A percentile compares a stretch with the other conserved stretches of the same genome.
Conservation (phyloP, 2,329 filamentous ascomycete genomes). For the Helotiales sp. region DNA sequence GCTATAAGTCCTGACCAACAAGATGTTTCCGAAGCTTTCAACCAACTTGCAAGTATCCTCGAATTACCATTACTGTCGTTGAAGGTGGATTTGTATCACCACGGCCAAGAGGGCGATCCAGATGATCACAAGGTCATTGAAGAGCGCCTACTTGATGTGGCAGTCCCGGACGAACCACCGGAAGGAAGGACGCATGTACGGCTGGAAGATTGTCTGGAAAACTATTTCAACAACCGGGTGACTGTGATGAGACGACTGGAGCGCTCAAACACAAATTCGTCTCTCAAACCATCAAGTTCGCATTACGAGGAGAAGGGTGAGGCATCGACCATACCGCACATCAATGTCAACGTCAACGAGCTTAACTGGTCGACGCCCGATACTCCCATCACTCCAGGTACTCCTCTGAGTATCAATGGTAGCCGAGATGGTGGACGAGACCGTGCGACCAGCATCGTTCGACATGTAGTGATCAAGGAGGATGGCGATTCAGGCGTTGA, state of each 20-base stretch:
- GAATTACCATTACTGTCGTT: slow-evolving; percentile 86
- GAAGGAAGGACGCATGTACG: slow-evolving; percentile 70
- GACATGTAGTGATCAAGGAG: slow-evolving; percentile 43
- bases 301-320: slow-evolving; percentile 30
- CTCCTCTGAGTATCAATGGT: slow-evolving; percentile 35
- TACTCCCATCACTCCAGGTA: slow-evolving; percentile 32
- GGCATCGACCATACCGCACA: slow-evolving; percentile 25
- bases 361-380: slow-evolving; percentile 33
- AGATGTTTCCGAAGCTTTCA: slow-evolving; percentile 94
- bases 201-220: slow-evolving; percentile 88
- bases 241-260: slow-evolving; percentile 82
- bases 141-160: slow-evolving; percentile 87
- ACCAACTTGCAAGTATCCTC: slow-evolving; percentile 89
- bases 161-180: slow-evolving; percentile 74
- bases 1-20: slow-evolving; percentile 81
- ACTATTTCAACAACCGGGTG: slow-evolving; percentile 87
- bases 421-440: slow-evolving; percentile 20
- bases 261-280: slow-evolving; percentile 60
- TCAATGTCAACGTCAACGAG: slow-evolving; percentile 35
- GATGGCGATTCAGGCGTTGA: slow-evolving; percentile 11
- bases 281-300: slow-evolving; percentile 29
- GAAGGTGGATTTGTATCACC: slow-evolving; percentile 94
- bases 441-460: slow-evolving; percentile 60
- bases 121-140: slow-evolving; percentile 96
- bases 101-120: slow-evolving; percentile 78